Conservation (phyloP, 768 basidiomycete genomes). For the Agaricus bisporus region DNA sequence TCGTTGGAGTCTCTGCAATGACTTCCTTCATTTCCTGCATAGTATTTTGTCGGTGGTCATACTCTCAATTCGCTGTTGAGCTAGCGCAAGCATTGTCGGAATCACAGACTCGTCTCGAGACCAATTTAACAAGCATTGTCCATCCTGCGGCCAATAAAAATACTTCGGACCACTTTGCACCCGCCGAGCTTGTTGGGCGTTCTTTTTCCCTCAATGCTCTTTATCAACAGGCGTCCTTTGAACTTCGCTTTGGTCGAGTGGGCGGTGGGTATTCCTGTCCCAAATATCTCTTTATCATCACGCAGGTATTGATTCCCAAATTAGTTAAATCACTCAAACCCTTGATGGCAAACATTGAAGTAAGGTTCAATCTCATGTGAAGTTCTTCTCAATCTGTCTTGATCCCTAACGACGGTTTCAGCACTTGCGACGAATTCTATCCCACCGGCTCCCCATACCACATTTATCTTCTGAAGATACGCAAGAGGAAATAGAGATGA, state of each 20-base stretch:
- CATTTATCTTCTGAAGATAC: constrained; percentile 1
- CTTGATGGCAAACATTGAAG: constrained; percentile 35
- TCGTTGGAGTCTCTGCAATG: constrained; percentile 30
- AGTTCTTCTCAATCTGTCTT: not conserved
- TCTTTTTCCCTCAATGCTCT: constrained; percentile 33
- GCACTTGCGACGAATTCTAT: constrained; percentile 38
- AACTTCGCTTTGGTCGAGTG: constrained; percentile 37
- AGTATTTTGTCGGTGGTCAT: constrained; percentile 33
- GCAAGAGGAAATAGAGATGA: constrained; percentile 10
- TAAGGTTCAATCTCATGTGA: not conserved
- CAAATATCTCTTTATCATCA: not conserved
- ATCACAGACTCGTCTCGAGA: constrained; percentile 26
- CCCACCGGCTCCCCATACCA: constrained; percentile 31
- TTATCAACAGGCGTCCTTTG: constrained; percentile 41
- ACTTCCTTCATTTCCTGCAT: constrained; percentile 31
- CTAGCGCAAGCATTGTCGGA: constrained; percentile 27
- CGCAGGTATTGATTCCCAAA: not conserved
- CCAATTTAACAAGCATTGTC: constrained; percentile 16
- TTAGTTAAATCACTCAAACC: constrained; percentile 36
- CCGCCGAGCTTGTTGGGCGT: constrained; percentile 22
- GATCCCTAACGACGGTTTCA: not conserved
- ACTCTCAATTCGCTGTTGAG: constrained; percentile 35
- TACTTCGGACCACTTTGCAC: not conserved
- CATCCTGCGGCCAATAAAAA: constrained; percentile 2
- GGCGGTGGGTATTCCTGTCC: constrained; percentile 24